Conservation (phyloP, 75 land plant species). For the Azolla pinnata region DNA sequence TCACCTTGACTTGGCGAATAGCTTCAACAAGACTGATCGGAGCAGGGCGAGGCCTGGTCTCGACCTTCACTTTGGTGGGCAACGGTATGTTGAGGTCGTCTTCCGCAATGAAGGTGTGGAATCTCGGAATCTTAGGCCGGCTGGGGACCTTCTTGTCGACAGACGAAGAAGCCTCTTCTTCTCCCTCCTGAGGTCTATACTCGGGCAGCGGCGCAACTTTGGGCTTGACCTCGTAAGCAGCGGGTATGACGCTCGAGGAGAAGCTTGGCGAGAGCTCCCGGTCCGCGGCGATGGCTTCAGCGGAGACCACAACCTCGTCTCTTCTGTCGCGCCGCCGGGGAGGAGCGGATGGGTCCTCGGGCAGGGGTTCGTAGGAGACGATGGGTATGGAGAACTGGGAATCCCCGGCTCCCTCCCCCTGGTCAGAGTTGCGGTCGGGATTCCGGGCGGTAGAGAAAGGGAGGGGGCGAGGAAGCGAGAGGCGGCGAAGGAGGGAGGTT, state of each 20-base stretch:
- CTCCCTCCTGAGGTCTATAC: conserved; percentile 20
- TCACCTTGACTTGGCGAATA: conserved; percentile 83
- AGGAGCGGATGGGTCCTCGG: neutral
- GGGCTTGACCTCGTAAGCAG: conserved; percentile 13
- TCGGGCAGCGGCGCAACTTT: conserved; percentile 75
- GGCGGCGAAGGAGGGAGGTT: neutral
- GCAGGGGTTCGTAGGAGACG: neutral
- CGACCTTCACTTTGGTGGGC: conserved; percentile 35
- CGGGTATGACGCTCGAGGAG: neutral
- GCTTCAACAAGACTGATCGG: conserved; percentile 52
- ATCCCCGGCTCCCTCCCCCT: too few relatives aligned
- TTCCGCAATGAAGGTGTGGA: conserved; percentile 5
- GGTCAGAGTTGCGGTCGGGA: neutral
- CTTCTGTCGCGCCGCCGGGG: neutral
- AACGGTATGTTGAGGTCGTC: conserved; percentile 35
- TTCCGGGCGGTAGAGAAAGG: neutral
- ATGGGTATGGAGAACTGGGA: conserved; percentile 3
- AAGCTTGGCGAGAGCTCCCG: neutral
- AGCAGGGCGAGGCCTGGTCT: conserved; percentile 25
- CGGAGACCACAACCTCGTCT: neutral
- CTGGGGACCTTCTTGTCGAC: too few relatives aligned
- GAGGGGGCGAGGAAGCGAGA: neutral
- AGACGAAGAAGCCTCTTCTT: too few relatives aligned
- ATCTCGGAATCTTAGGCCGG: too few relatives aligned
- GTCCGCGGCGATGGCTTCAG: neutral